phyloP scores from a whole-genome alignment of 2,329 filamentous ascomycete species.

The Neonectria faginata region DNA sequence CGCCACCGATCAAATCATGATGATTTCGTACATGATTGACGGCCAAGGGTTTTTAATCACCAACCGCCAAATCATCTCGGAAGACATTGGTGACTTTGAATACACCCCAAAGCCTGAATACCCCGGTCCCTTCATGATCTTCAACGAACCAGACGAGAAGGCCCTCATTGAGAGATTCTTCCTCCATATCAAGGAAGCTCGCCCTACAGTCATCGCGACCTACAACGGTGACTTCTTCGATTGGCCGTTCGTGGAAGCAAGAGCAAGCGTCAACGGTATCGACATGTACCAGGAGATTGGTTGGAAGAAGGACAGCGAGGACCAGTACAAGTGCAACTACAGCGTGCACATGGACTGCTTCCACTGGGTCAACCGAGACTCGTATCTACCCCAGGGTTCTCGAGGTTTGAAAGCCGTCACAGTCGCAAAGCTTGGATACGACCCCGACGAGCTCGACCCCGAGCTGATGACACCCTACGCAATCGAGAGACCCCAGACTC shows the following conservation, averaged over 20 bases:
- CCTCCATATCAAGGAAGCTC: conserved; percentile 91
- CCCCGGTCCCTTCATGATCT: conserved; percentile 94
- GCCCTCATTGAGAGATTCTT: conserved; percentile 91
- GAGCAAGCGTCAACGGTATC: conserved; percentile 93
- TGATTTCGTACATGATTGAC: conserved; percentile 99
- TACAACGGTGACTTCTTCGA: conserved; percentile 99
- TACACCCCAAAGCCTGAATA: conserved; percentile 99
- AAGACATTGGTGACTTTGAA: conserved; percentile 97
- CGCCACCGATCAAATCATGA: conserved; percentile 97
- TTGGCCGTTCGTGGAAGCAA: conserved; percentile 97
- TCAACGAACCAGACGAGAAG: conserved; percentile 97
- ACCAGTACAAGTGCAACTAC: conserved; percentile 95
- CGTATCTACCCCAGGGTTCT: conserved; percentile 96
- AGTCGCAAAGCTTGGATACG: conserved; percentile 96
- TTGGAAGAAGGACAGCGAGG: conserved; percentile 93
- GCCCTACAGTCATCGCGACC: conserved; percentile 97
- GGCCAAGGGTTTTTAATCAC: conserved; percentile 98
- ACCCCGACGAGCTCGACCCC: conserved; percentile 96
- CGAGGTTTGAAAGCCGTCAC: conserved; percentile 97
- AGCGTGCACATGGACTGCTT: conserved; percentile 99
- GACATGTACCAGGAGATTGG: conserved; percentile 99
- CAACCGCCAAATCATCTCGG: conserved; percentile 96
- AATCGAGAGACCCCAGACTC: conserved; percentile 87
- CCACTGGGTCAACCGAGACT: conserved; percentile 98
- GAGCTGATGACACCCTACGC: conserved; percentile 97